Evolutionary conservation across 306 rosid species (phyloP).

Genomic region (Malus fusca): DNA sequence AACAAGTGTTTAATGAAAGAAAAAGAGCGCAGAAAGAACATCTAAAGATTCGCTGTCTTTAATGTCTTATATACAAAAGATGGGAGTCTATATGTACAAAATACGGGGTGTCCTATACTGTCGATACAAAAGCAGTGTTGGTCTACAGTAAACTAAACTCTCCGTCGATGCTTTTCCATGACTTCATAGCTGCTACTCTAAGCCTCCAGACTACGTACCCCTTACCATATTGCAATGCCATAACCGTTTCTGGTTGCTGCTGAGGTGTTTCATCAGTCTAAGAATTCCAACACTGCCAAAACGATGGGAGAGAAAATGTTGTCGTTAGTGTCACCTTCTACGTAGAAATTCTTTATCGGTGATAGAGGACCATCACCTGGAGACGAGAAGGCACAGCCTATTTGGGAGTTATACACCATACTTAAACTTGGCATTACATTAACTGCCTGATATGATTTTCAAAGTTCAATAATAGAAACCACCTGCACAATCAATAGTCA

Average conservation of each 20-base stretch:
- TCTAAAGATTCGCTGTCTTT: too few species aligned
- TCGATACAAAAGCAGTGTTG: background rate
- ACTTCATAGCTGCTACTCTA: too few species aligned
- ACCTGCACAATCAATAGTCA: constrained; percentile 13
- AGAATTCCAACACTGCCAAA: background rate
- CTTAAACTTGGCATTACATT: constrained; percentile 96
- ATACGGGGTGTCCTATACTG: too few species aligned
- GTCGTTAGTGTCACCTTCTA: background rate
- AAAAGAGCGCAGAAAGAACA: too few species aligned
- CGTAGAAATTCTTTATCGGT: background rate
- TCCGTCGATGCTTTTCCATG: background rate
- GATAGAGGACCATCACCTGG: background rate
- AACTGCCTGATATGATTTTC: constrained; percentile 95
- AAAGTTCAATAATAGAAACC: constrained; percentile 88
- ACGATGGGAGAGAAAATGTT: too few species aligned
- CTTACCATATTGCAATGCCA: background rate
- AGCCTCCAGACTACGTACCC: too few species aligned
- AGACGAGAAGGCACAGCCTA: background rate
- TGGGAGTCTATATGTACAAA: too few species aligned
- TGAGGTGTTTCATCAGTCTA: background rate
- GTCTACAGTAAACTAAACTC: background rate
- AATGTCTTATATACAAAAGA: too few species aligned
- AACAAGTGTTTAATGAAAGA: too few species aligned
- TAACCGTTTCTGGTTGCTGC: background rate
- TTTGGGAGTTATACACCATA: constrained; percentile 47